These are phyloP conservation scores for Amyloporia xantha DNA, from an alignment of 768 basidiomycete genomes.

Conservation along the genomic window DNA sequence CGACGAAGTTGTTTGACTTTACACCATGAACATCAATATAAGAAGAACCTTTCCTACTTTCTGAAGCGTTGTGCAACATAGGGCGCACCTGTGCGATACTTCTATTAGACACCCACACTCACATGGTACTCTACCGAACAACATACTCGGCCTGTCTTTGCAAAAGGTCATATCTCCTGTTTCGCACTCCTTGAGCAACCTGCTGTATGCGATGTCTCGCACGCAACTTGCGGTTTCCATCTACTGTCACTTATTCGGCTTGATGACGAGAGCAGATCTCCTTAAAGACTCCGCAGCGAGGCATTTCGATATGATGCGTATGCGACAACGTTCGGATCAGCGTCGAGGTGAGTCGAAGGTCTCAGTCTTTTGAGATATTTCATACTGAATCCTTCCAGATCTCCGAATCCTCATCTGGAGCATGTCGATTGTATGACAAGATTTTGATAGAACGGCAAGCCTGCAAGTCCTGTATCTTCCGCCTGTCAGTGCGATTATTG, in stretches of 20 bases:
- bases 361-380: too few relatives aligned
- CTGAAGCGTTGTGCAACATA: neutral
- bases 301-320: too few relatives aligned
- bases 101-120: neutral
- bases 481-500: too few relatives aligned
- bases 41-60: neutral
- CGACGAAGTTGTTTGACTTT: constrained; percentile 8
- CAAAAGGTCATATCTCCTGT: neutral
- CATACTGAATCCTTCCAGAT: too few relatives aligned
- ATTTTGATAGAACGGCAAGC: too few relatives aligned
- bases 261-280: too few relatives aligned
- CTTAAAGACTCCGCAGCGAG: too few relatives aligned
- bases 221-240: neutral
- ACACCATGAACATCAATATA: neutral
- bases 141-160: neutral
- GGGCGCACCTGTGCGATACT: neutral
- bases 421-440: too few relatives aligned
- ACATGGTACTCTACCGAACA: neutral
- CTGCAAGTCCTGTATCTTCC: too few relatives aligned
- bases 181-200: neutral
- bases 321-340: too few relatives aligned
- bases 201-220: neutral
- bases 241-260: neutral
- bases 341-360: too few relatives aligned
- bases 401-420: too few relatives aligned